A percentile compares a stretch with the other conserved stretches of the same genome.
phyloP scores from a whole-genome alignment of 257 asterid species.

The Fraxinus cuspidata region DNA sequence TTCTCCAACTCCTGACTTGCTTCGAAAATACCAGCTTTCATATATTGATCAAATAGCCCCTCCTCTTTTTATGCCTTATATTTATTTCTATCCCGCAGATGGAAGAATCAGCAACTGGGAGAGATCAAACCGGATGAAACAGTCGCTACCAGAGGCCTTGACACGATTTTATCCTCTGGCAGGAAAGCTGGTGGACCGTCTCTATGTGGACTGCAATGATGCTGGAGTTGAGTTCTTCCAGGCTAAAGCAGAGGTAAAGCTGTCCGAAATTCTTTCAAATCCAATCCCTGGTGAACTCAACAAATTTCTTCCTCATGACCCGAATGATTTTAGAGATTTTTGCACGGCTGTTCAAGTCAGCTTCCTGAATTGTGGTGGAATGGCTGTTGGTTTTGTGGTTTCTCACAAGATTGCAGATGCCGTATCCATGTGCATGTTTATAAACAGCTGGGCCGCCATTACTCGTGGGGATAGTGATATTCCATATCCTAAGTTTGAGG shows the following conservation, averaged over 20 bases:
- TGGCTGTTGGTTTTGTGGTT: conserved; percentile 34
- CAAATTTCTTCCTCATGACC: conserved; percentile 37
- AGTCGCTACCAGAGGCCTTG: conserved; percentile 42
- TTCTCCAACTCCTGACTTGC: conserved; percentile 35
- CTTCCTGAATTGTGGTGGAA: conserved; percentile 44
- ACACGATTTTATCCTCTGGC: conserved; percentile 51
- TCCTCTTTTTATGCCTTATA: conserved; percentile 38
- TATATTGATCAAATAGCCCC: conserved; percentile 51
- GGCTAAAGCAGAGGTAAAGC: conserved; percentile 34
- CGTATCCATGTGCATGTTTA: conserved; percentile 23
- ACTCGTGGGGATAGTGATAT: conserved; percentile 6
- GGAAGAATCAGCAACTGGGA: conserved; percentile 20
- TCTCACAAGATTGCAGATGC: conserved; percentile 54
- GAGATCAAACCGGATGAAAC: conserved; percentile 33
- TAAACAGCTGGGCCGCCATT: conserved; percentile 41
- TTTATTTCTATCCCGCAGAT: conserved; percentile 40
- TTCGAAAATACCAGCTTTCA: conserved; percentile 35
- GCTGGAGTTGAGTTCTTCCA: conserved; percentile 40
- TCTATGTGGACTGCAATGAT: conserved; percentile 44
- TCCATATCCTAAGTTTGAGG: conserved; percentile 33
- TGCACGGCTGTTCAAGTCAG: conserved; percentile 37
- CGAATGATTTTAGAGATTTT: background rate
- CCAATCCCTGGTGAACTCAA: conserved; percentile 34
- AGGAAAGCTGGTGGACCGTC: conserved; percentile 36
- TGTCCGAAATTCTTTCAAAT: conserved; percentile 24